Base-by-base conservation (phyloP, 2,329 filamentous ascomycete genomes). In the Arthroderma sp. region DNA sequence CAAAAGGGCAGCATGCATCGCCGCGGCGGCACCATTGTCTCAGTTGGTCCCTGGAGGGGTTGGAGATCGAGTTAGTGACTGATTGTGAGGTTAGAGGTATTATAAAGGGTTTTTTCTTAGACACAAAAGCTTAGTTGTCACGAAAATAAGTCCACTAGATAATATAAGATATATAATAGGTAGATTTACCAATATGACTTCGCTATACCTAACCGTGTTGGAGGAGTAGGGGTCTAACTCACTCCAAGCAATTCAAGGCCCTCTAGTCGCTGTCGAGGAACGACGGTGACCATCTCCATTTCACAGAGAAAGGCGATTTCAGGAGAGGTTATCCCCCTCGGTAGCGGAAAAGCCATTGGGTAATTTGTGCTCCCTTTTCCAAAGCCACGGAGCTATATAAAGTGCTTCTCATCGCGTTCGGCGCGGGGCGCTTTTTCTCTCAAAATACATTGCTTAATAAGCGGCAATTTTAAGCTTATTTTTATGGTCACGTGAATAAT, bases 291-390 rank as follows among this genome's bases (percentile, higher is more conserved):
- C 66, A 89, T 82, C 75, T 97, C 91, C 90, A 96, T 97, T 76
- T 98, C 93, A 72, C 91, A 95, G 28, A 97, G 77, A 68, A 97
- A 98, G 54, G 90, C 87, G 49, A 94, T 87, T 75, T 98, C 93
- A 62, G 87, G 79, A 59, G 93, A 89, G 65, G 87, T 86, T 47
- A 96, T 80, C 71, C 85, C 81, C 61, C 79, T 76, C 39, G 80
- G 79, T 43, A 84, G 76, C 62, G 81, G 80, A 63, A 83, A 78
- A 55, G 81, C 81, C 82, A 85, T 84, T 56, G 63, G 60, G 47
- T 17, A 1, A 58, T 58, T 37, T 35, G 25, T 17, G 39, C 11
- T 31, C 21, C 51, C n/a, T n/a, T 15, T 51, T 33, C 6, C n/a
- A 17, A 25, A 47, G 19, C 41, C 25, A 23, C 41, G 6, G 11